These are phyloP conservation scores for Candida freyschussii DNA, from an alignment of 1,139 yeast species.

Conservation along the genomic window DNA sequence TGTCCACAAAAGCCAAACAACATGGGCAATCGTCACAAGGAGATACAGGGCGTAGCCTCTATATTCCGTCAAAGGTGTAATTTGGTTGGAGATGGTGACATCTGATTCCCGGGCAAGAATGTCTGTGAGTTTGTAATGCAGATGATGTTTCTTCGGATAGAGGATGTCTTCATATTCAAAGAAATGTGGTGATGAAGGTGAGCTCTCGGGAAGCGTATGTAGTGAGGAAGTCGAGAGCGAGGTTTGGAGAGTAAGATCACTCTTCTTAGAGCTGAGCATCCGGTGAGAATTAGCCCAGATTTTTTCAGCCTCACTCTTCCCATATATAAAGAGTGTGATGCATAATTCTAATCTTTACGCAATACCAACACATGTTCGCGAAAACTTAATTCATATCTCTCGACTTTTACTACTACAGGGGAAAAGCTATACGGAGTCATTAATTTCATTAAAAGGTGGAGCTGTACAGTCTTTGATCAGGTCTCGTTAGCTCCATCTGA, in stretches of 20 bases:
- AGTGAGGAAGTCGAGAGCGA: no score
- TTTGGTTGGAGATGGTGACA: slow-evolving; percentile 61
- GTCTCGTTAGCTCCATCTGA: no score
- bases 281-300: no score
- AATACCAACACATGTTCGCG: no score
- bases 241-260: no score
- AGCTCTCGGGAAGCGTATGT: background rate
- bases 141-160: slow-evolving; percentile 9
- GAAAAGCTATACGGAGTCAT: no score
- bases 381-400: no score
- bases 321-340: no score
- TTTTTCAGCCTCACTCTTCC: no score
- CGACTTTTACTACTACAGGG: no score
- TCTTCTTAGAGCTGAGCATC: no score
- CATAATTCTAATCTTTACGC: no score
- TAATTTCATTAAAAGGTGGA: background rate
- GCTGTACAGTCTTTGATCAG: background rate
- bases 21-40: slow-evolving; percentile 46
- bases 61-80: slow-evolving; percentile 71
- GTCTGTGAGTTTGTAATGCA: slow-evolving; percentile 32
- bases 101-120: slow-evolving; percentile 71
- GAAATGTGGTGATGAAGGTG: slow-evolving; percentile 1
- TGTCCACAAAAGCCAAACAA: slow-evolving; percentile 66
- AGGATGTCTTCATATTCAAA: slow-evolving; percentile 29
- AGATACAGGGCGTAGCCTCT: slow-evolving; percentile 78